Evolutionary conservation across 2,329 filamentous ascomycete genomes (phyloP).

Genomic region (Dothideomycetes sp.): DNA sequence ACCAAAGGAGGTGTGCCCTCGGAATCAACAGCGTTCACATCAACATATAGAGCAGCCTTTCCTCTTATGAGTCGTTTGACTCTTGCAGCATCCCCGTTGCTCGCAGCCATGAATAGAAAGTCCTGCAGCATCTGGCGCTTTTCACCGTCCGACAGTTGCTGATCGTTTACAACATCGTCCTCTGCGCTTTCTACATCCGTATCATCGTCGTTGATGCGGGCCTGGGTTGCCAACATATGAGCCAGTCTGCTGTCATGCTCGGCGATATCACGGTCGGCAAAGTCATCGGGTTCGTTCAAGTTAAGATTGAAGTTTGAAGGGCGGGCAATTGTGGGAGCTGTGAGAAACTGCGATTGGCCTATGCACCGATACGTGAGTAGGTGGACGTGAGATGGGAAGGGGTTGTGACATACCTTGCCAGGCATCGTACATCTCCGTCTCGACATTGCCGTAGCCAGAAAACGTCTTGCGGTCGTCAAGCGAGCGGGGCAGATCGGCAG

Average conservation of each 20-base stretch:
- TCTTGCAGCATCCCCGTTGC: constrained; percentile 83
- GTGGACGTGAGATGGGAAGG: constrained; percentile 9
- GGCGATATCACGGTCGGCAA: constrained; percentile 40
- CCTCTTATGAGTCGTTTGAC: constrained; percentile 68
- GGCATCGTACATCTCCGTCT: constrained; percentile 97
- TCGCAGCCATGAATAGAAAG: constrained; percentile 86
- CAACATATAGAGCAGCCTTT: constrained; percentile 63
- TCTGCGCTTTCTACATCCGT: constrained; percentile 65
- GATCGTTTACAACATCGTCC: constrained; percentile 65
- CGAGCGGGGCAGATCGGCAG: constrained; percentile 79
- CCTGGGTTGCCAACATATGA: constrained; percentile 92
- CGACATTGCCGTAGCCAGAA: constrained; percentile 56
- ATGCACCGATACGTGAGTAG: constrained; percentile 11
- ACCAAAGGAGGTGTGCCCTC: constrained; percentile 95
- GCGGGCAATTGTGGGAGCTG: constrained; percentile 73
- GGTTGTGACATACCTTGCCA: constrained; percentile 68
- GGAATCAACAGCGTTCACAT: constrained; percentile 81
- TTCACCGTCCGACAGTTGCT: constrained; percentile 63
- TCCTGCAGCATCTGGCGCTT: constrained; percentile 79
- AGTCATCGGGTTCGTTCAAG: constrained; percentile 66
- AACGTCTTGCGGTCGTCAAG: constrained; percentile 76
- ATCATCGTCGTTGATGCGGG: constrained; percentile 62
- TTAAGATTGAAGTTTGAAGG: constrained; percentile 79
- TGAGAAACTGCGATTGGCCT: constrained; percentile 95
- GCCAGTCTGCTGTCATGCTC: constrained; percentile 84